Percentiles rank a stretch among this genome's conserved stretches.
These are phyloP conservation scores for Fusarium sp. DNA, from an alignment of 2,329 filamentous ascomycete genomes.

Conservation along the genomic window DNA sequence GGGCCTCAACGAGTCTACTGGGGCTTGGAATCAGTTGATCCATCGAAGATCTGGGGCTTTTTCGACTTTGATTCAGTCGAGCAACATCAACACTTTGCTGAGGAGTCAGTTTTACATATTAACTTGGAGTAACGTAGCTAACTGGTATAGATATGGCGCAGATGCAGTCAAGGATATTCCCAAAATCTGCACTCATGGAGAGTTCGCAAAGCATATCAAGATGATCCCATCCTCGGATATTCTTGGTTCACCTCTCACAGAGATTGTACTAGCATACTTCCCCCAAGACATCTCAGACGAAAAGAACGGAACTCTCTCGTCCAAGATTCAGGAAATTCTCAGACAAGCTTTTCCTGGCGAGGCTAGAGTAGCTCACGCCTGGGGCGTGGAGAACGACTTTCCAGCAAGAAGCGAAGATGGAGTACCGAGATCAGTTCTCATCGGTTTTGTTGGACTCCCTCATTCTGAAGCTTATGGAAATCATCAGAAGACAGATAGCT, in stretches of 20 bases:
- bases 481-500: accelerated
- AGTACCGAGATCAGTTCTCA: not conserved
- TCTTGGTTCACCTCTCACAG: not conserved
- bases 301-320: not conserved
- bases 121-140: not conserved
- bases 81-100: constrained; percentile 6
- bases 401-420: not conserved
- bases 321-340: not conserved
- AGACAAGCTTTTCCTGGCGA: not conserved
- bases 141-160: not conserved
- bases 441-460: constrained; percentile 2
- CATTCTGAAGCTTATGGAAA: not conserved
- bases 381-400: constrained; percentile 17
- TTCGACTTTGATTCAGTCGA: constrained; percentile 21
- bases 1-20: constrained; percentile 11
- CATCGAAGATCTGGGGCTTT: constrained; percentile 10
- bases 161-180: constrained; percentile 15
- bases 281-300: not conserved
- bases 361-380: not conserved
- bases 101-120: not conserved
- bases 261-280: constrained; percentile 6
- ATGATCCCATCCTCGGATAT: constrained; percentile 8
- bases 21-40: not conserved
- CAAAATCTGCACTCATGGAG: constrained; percentile 13
- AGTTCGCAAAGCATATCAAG: constrained; percentile 11